Evolutionary conservation across 306 rosid species (phyloP).

Genomic region (Malus sylvestris): DNA sequence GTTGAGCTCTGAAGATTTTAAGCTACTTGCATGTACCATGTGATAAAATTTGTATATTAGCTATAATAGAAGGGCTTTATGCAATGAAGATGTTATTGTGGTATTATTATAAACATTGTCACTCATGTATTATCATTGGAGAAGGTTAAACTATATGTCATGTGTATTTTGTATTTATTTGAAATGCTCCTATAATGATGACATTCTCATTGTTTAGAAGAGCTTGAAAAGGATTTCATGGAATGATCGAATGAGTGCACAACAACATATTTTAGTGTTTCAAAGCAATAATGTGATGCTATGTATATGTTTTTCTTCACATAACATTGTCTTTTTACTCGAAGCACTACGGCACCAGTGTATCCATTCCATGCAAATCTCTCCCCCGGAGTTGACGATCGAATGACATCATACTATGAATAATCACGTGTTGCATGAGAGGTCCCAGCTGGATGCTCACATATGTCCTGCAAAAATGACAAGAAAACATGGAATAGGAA

Average conservation of each 20-base stretch:
- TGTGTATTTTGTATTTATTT: not conserved
- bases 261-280: no score
- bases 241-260: no score
- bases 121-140: no score
- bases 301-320: no score
- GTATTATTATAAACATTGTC: not conserved
- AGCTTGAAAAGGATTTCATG: not conserved
- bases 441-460: not conserved
- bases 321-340: no score
- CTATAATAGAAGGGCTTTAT: not conserved
- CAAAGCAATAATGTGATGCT: no score
- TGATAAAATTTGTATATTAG: not conserved
- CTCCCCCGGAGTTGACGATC: not conserved
- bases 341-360: no score
- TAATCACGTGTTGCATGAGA: not conserved
- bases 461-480: not conserved
- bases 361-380: not conserved
- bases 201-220: not conserved
- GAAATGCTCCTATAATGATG: not conserved
- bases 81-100: no score
- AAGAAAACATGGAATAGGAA: constrained; percentile 1
- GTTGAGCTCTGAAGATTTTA: not conserved
- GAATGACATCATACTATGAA: not conserved
- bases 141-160: no score
- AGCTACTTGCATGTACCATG: not conserved